Base-by-base conservation (phyloP, 805 yeast species). In the Myxozyma monticola region DNA sequence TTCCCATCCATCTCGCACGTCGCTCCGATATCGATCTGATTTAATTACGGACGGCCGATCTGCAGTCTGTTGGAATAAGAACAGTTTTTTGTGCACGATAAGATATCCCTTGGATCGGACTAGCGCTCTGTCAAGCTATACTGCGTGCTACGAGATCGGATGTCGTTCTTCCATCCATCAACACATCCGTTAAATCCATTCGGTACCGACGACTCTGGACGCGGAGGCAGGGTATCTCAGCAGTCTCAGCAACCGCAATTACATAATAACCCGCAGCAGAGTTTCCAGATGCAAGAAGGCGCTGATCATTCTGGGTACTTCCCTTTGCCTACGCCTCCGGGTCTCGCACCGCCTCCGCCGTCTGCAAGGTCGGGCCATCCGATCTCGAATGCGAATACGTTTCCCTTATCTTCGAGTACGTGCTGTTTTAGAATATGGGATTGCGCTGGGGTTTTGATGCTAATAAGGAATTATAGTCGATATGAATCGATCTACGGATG, bases 101-200 rank as follows among this genome's bases (percentile, higher is more conserved):
- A n/a, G n/a, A n/a, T n/a, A n/a, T n/a, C n/a, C n/a, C n/a, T n/a
- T n/a, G n/a, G n/a, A n/a, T n/a, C n/a, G n/a, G n/a, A n/a, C n/a
- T n/a, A n/a, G n/a, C n/a, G n/a, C n/a, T n/a, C n/a, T n/a, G n/a
- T n/a, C n/a, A n/a, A n/a, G n/a, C n/a, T n/a, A n/a, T n/a, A n/a
- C n/a, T n/a, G n/a, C n/a, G n/a, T n/a, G n/a, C n/a, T n/a, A n/a
- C n/a, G n/a, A n/a, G n/a, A n/a, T n/a, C n/a, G 31, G 12, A 51
- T 51, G 55, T 51, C 55, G 9, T 51, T 51, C 25, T 51, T 51
- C 38, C 55, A 51, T 37, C 55, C 55, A 9, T 40, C 55, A 9
- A 29, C 51, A 7, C 55, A 51, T 34, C 55, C 55, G 36, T 37
- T 51, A 31, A 51, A 51, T 35, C 55, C 55, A 2, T 51, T 47